Conservation (phyloP, 2,329 filamentous ascomycete genomes). For the Alternaria triticina region DNA sequence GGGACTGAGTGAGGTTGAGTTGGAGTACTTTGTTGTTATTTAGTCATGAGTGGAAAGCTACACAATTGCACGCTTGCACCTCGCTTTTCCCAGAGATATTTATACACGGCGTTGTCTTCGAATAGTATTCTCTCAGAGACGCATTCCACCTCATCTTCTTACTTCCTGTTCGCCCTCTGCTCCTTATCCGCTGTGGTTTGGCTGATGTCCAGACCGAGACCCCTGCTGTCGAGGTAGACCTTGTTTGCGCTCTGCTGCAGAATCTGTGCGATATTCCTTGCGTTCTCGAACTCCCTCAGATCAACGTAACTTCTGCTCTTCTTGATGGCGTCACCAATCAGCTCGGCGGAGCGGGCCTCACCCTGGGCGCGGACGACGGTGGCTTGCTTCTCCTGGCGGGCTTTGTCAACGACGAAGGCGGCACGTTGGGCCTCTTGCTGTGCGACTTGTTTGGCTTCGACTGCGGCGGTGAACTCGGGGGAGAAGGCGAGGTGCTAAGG, state of each 20-base stretch:
- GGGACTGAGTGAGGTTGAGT: neutral
- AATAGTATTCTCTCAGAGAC: neutral
- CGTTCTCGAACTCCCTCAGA: constrained; percentile 97
- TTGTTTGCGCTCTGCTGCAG: constrained; percentile 92
- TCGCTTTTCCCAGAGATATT: constrained; percentile 24
- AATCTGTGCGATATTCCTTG: constrained; percentile 83
- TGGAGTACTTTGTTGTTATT: constrained; percentile 22
- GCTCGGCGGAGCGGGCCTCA: constrained; percentile 96
- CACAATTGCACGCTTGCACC: constrained; percentile 24
- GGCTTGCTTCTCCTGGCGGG: constrained; percentile 98
- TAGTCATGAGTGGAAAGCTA: constrained; percentile 46
- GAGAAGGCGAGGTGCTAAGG: constrained; percentile 70
- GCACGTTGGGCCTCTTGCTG: constrained; percentile 95
- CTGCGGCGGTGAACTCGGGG: constrained; percentile 71
- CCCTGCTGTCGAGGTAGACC: constrained; percentile 89
- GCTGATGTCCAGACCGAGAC: constrained; percentile 85
- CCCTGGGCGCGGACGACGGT: constrained; percentile 98
- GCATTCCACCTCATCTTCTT: neutral
- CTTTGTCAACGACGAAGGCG: constrained; percentile 98
- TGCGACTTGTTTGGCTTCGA: constrained; percentile 73
- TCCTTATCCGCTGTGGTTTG: constrained; percentile 51
- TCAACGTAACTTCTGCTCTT: constrained; percentile 97
- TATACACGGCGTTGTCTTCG: constrained; percentile 30
- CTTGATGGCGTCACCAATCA: constrained; percentile 99
- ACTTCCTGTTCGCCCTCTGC: constrained; percentile 38